Percentiles rank a stretch among this genome's conserved stretches.
phyloP scores from a whole-genome alignment of 179 eudicot species.

The Silene noctiflora region DNA sequence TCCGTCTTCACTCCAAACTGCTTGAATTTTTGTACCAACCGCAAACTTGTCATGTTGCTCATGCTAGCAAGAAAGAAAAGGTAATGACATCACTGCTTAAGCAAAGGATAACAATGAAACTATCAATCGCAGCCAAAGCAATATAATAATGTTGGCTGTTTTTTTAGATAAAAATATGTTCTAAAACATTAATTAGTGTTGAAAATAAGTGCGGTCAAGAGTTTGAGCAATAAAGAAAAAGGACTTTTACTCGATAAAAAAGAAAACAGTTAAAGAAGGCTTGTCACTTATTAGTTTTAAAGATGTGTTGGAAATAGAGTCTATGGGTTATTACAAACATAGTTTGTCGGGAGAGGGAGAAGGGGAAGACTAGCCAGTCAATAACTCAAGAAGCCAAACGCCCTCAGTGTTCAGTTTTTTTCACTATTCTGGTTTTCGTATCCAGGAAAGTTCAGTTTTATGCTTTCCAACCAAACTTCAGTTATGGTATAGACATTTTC shows the following conservation, averaged over 20 bases:
- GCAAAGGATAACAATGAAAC: not conserved
- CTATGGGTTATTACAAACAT: not conserved
- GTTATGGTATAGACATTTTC: not conserved
- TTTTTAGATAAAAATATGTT: no score
- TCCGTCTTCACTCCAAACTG: slow-evolving; percentile 97
- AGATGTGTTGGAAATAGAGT: not conserved
- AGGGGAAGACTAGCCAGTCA: not conserved
- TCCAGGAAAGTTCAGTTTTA: not conserved
- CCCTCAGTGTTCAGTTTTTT: not conserved
- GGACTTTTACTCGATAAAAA: not conserved
- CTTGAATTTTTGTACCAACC: slow-evolving; percentile 83
- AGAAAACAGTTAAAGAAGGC: no score
- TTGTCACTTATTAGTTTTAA: no score
- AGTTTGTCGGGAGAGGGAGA: not conserved
- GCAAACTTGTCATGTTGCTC: slow-evolving; percentile 56
- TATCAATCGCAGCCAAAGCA: no score
- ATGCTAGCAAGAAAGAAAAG: slow-evolving; percentile 34
- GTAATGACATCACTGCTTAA: not conserved
- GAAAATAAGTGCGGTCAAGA: not conserved
- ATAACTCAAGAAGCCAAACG: not conserved
- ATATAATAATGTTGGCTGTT: no score
- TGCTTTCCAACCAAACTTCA: not conserved
- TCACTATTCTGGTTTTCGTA: not conserved
- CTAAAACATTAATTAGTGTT: no score
- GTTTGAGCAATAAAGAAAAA: not conserved